Base-by-base conservation (phyloP, 495 filamentous ascomycete species). In the Tuber microsphaerosporum region DNA sequence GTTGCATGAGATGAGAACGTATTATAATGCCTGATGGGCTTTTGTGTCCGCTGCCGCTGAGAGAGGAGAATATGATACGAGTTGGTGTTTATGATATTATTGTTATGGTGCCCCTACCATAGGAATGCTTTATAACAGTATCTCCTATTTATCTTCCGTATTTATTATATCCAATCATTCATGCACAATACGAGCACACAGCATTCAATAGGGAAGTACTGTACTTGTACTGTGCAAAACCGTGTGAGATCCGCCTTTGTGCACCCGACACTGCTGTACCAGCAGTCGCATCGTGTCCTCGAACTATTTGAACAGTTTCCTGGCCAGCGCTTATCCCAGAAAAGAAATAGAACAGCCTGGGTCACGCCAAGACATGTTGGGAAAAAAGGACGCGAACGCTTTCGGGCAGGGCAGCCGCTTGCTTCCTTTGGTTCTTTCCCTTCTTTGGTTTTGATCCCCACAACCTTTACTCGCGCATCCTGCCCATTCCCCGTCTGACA, bases 361-460 rank as follows among this genome's bases (percentile, higher is more conserved):
- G 73, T 72, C 77, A 79, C 77, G 77, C 76, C 77, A 34, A 48
- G 39, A 51, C 16, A 43, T 9, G 5, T 5, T 43, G 61, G 61
- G 42, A 44, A 69, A 72, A 77, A 56, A 74, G 71, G 77, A 71
- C 75, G 77, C 77, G 71, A 79, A 74, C 75, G 69, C 75, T 74
- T 71, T 71, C 65, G 46, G 75, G 65, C 46, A 75, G 31, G 31
- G 44, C 65, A 31, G 46, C 56, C 26, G 56, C 56, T 17, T 65
- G 56, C 26, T 65, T 65, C 56, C 56, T 26, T 34, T 34, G 56
- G 56, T 19, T 17, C 56, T 65, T 61, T 65, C 26, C 56, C 56
- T n/a, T n/a, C n/a, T 26, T 65, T 65, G 26, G 56, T 14, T 31
- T 17, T 65, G 56, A 65, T 65, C 56, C 2, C 10, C 26, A 69